Conservation (phyloP, 805 yeast species). For the Clavispora fructus region DNA sequence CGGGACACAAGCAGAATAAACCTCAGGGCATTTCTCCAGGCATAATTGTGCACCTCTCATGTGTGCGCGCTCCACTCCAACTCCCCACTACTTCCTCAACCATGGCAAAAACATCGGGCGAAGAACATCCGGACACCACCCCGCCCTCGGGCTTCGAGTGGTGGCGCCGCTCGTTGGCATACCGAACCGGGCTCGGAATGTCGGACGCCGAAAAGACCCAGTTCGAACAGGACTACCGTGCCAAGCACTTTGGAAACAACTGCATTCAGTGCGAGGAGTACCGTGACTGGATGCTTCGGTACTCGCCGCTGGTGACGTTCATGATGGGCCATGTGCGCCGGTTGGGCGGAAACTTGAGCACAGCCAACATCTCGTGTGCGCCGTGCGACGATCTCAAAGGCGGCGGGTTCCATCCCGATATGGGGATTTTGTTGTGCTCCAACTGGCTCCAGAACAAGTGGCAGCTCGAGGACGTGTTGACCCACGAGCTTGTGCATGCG, state of each 20-base stretch:
- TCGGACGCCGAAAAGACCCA: slow-evolving; percentile 44
- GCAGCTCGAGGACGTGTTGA: slow-evolving; percentile 83
- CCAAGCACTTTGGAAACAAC: slow-evolving; percentile 38
- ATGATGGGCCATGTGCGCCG: slow-evolving; percentile 80
- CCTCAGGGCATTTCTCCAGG: no score
- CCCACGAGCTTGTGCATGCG: slow-evolving; percentile 92
- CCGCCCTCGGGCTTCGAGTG: slow-evolving; percentile 56
- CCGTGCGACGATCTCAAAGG: slow-evolving; percentile 75
- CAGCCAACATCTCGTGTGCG: slow-evolving; percentile 64
- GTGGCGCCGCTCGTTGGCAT: slow-evolving; percentile 73
- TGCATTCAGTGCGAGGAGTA: slow-evolving; percentile 71
- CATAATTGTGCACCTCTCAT: no score
- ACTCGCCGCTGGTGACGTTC: slow-evolving; percentile 81
- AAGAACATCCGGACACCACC: neutral
- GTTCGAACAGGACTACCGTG: slow-evolving; percentile 55
- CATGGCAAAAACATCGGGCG: neutral
- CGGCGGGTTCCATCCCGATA: slow-evolving; percentile 91
- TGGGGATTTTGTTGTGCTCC: slow-evolving; percentile 83
- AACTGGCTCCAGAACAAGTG: slow-evolving; percentile 69
- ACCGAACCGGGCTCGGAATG: slow-evolving; percentile 66
- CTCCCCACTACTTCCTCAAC: neutral
- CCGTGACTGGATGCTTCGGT: slow-evolving; percentile 72
- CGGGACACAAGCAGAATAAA: no score
- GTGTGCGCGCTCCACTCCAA: neutral
- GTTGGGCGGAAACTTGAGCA: slow-evolving; percentile 46